Percentiles rank a stretch among this genome's conserved stretches.
Evolutionary conservation across 2,329 filamentous ascomycete genomes (phyloP).

Genomic region (Lasiodiplodia hormozganensis): DNA sequence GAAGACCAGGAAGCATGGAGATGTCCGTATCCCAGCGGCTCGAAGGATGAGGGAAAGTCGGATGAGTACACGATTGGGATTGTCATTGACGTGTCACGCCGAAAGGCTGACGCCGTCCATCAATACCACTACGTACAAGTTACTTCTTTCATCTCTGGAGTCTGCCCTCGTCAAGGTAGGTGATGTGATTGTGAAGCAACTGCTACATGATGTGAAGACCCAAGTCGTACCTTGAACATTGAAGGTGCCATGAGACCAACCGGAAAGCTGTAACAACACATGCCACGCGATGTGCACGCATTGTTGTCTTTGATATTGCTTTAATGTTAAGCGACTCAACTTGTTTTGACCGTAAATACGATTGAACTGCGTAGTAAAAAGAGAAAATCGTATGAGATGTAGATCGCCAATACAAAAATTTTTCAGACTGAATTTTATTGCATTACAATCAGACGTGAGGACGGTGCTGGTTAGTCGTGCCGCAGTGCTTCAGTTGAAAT

Average conservation of each 20-base stretch:
- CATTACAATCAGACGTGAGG: background rate
- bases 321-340: background rate
- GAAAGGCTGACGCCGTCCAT: too few species aligned
- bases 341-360: background rate
- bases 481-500: background rate
- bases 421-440: background rate
- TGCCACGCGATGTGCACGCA: background rate
- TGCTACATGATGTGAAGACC: background rate
- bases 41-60: too few species aligned
- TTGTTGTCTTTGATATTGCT: background rate
- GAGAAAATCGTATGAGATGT: background rate
- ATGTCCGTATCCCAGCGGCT: too few species aligned
- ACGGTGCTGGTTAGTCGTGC: background rate
- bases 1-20: too few species aligned
- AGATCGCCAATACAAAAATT: background rate
- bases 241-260: too few species aligned
- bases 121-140: too few species aligned
- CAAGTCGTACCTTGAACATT: too few species aligned
- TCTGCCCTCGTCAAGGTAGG: background rate
- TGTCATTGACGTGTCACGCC: too few species aligned
- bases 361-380: too few species aligned
- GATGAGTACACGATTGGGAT: too few species aligned
- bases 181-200: background rate
- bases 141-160: background rate
- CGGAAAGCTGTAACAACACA: background rate